Conservation (phyloP, 306 rosid species). For the Glycine soja region DNA sequence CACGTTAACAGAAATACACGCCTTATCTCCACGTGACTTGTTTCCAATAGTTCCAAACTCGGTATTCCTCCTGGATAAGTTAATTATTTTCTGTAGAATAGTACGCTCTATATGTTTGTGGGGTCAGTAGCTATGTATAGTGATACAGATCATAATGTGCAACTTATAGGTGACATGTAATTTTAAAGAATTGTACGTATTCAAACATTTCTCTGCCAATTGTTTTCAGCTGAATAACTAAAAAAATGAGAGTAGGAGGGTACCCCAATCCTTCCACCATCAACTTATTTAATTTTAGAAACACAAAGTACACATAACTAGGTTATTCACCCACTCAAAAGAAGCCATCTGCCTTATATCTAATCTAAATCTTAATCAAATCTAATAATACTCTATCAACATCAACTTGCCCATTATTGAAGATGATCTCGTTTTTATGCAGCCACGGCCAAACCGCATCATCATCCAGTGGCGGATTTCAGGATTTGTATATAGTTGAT, state of each 20-base stretch:
- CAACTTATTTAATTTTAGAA: background rate
- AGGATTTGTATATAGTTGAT: no score
- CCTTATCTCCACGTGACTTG: background rate
- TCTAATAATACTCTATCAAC: background rate
- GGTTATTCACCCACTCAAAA: background rate
- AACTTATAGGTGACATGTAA: background rate
- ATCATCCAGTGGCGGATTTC: no score
- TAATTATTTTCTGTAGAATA: background rate
- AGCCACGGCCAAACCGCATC: no score
- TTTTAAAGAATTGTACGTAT: background rate
- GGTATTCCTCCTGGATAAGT: background rate
- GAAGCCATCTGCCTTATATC: background rate
- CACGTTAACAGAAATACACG: no score
- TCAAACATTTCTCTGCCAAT: background rate
- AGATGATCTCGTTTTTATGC: no score
- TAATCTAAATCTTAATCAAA: background rate
- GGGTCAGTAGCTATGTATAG: background rate
- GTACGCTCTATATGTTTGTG: no score
- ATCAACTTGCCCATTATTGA: background rate
- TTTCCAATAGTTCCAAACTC: background rate
- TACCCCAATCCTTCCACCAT: background rate
- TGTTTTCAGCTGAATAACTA: background rate
- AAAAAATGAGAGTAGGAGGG: background rate
- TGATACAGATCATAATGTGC: background rate
- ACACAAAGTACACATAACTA: background rate